Evolutionary conservation across 208 protist species (phyloP), one percentile per base, ranked within the genome.

Genomic region (Phytomonas sp.): DNA sequence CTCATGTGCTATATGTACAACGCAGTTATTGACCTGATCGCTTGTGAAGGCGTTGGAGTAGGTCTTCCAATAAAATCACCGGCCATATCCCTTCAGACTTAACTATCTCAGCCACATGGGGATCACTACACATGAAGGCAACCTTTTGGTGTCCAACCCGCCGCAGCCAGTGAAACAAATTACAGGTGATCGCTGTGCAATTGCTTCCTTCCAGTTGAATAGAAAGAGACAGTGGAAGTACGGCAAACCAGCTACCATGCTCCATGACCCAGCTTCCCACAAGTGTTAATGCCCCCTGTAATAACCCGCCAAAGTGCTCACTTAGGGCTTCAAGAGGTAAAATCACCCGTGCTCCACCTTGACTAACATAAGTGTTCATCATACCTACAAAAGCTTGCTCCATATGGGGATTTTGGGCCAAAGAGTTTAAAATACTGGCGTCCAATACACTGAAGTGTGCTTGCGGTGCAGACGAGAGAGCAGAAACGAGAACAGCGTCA

Each of bases 351-450:
- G 85, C 87, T 12, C 87, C 86, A 16, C 73, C 74, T 52, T 86
- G 86, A 60, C 74, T 64, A 12, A 62, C 72, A 66, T 95, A 93
- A n/a, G 72, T 78, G 36, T 78, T 73, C 87, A 95, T 93, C 85
- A 95, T 91, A 14, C 81, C 81, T 23, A 77, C 81, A 76, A 92
- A 95, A 0, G 87, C 84, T 1, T 75, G 73, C 60, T 85, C 80
- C 2, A 78, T 52, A 0, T 71, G 34, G 1, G 68, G 33, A 45
- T 67, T 63, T 0, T 73, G 42, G 10, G 85, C 81, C 30, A 95
- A 69, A 8, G 72, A 64, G 30, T 74, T 76, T 12, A 92, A 40
- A 16, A 80, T 81, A 29, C 59, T 67, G 12, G 60, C 76, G 66
- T 79, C 78, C 4, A 95, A 31, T 11, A 95, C 80, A 31, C 80